These are phyloP conservation scores for Cenchrus americanus DNA, from an alignment of 176 grass and related monocot species.

Conservation along the genomic window DNA sequence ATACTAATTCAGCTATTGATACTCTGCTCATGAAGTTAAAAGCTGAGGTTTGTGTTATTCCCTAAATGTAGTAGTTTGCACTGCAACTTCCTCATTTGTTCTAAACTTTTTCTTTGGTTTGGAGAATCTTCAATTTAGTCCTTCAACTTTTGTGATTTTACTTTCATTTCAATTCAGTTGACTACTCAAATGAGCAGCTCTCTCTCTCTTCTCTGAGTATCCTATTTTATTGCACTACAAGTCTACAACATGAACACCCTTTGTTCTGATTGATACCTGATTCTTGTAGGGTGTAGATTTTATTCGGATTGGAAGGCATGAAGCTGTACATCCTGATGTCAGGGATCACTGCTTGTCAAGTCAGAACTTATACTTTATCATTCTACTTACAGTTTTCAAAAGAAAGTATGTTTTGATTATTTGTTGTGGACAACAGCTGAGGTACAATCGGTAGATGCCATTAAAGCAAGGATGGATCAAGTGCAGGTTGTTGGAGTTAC, in stretches of 20 bases:
- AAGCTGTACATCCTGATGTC: slow-evolving; percentile 83
- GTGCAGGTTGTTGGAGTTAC: slow-evolving; percentile 92
- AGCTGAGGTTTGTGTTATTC: slow-evolving; percentile 57
- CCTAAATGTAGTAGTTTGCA: not conserved
- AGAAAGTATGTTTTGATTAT: slow-evolving; percentile 33
- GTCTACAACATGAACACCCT: not conserved
- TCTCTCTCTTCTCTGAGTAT: slow-evolving; percentile 5
- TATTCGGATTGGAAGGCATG: slow-evolving; percentile 88
- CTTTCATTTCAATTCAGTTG: not conserved
- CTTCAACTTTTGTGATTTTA: not conserved
- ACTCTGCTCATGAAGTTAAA: slow-evolving; percentile 98
- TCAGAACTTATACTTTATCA: slow-evolving; percentile 45
- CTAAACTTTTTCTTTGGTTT: not conserved
- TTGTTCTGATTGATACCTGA: slow-evolving; percentile 40
- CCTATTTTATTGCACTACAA: not conserved
- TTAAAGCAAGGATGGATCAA: slow-evolving; percentile 87
- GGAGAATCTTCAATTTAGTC: not conserved
- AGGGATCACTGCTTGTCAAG: slow-evolving; percentile 78
- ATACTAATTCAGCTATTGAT: slow-evolving; percentile 99
- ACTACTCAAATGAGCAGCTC: slow-evolving; percentile 13
- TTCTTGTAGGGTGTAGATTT: slow-evolving; percentile 84
- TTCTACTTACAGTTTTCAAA: slow-evolving; percentile 28
- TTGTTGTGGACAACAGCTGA: slow-evolving; percentile 65
- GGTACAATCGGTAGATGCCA: slow-evolving; percentile 67
- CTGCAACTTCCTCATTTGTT: not conserved